These are phyloP conservation scores for Pascua guehoae DNA, from an alignment of 1,284 basidiomycete genomes.

Conservation along the genomic window DNA sequence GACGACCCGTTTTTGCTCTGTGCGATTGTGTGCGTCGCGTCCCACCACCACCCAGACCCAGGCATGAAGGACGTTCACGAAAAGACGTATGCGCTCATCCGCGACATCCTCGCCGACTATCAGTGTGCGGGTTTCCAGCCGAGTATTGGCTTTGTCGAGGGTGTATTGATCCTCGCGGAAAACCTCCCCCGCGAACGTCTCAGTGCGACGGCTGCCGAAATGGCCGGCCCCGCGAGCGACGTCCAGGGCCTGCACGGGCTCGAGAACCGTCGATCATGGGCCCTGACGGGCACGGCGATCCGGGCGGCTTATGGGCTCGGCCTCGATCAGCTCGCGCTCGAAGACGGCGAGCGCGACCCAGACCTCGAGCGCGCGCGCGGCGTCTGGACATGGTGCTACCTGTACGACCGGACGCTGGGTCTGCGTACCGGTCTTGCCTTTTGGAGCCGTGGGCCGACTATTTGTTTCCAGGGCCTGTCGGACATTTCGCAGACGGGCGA, in stretches of 20 bases:
- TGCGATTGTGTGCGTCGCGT: conserved; percentile 45
- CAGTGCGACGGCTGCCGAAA: conserved; percentile 7
- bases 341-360: conserved; percentile 34
- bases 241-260: conserved; percentile 37
- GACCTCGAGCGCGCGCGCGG: conserved; percentile 46
- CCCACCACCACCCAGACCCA: conserved; percentile 37
- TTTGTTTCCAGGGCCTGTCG: conserved; percentile 48
- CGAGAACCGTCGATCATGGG: conserved; percentile 50
- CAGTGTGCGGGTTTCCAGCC: conserved; percentile 44
- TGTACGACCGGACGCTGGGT: conserved; percentile 50
- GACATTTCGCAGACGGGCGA: conserved; percentile 45
- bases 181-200: conserved; percentile 34
- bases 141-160: conserved; percentile 50
- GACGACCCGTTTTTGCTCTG: conserved; percentile 48
- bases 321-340: conserved; percentile 41
- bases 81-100: conserved; percentile 34
- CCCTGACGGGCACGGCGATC: conserved; percentile 49
- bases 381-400: conserved; percentile 53
- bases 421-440: conserved; percentile 50
- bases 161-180: conserved; percentile 48
- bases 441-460: conserved; percentile 48
- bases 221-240: conserved; percentile 25
- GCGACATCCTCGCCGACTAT: conserved; percentile 42
- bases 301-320: conserved; percentile 46
- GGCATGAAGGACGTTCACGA: conserved; percentile 37